Percentiles rank a stretch among this genome's conserved stretches.
phyloP scores from a whole-genome alignment of 768 basidiomycete genomes.

The Lepiota subincarnata region DNA sequence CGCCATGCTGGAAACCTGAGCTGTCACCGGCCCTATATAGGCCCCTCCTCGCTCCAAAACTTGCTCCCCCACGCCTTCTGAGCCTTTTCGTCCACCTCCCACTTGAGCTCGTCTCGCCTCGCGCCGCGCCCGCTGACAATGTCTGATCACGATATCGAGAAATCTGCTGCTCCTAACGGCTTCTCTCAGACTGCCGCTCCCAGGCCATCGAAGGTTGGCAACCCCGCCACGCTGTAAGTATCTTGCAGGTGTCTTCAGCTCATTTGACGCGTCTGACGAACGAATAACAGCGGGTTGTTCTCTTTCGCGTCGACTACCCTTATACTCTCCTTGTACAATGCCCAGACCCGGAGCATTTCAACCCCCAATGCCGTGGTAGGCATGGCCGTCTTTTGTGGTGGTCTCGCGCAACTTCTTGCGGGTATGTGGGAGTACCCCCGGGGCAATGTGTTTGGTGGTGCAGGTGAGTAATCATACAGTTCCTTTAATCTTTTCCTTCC shows the following conservation, averaged over 20 bases:
- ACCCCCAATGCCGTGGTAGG: constrained; percentile 73
- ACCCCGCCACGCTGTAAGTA: constrained; percentile 57
- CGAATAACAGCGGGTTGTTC: constrained; percentile 57
- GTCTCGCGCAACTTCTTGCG: constrained; percentile 80
- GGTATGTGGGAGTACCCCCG: constrained; percentile 86
- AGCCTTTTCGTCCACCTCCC: no score
- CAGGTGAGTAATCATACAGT: constrained; percentile 46
- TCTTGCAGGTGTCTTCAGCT: constrained; percentile 1
- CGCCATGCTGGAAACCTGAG: no score
- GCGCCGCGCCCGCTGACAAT: constrained; percentile 13
- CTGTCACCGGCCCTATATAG: not conserved
- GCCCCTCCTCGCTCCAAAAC: no score
- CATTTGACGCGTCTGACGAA: constrained; percentile 6
- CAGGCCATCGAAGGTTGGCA: constrained; percentile 39
- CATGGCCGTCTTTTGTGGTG: constrained; percentile 84
- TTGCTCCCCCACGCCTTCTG: no score
- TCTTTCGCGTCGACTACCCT: constrained; percentile 84
- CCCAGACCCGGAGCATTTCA: constrained; percentile 46
- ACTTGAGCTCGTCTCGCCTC: not conserved
- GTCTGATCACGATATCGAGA: constrained; percentile 31
- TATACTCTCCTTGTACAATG: constrained; percentile 73
- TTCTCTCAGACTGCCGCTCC: constrained; percentile 13
- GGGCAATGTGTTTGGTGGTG: constrained; percentile 68
- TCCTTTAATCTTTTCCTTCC: not conserved
- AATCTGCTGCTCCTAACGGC: constrained; percentile 25